phyloP scores from a whole-genome alignment of 1,139 yeast genomes.

The Geotrichum macrosporum region DNA sequence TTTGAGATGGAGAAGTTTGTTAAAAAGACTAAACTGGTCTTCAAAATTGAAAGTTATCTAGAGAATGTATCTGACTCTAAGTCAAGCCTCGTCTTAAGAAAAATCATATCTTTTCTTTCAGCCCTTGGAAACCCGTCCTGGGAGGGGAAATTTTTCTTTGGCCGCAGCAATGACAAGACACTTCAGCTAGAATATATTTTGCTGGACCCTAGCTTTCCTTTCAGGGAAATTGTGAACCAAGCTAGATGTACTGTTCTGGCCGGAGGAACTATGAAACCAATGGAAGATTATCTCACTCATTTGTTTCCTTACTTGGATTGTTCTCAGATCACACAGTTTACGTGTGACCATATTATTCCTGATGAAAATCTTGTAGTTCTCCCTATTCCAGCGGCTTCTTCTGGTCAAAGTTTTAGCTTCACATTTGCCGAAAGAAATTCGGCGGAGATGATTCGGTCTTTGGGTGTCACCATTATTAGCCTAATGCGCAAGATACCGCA shows the following conservation, averaged over 20 bases:
- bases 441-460: constrained; percentile 43
- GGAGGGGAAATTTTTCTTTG: constrained; percentile 81
- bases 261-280: constrained; percentile 97
- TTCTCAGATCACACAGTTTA: constrained; percentile 49
- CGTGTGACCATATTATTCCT: constrained; percentile 86
- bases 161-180: constrained; percentile 35
- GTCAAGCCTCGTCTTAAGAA: constrained; percentile 60
- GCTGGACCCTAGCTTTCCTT: constrained; percentile 73
- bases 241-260: constrained; percentile 74
- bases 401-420: constrained; percentile 50
- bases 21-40: constrained; percentile 68
- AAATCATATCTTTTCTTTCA: constrained; percentile 59
- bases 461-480: constrained; percentile 51
- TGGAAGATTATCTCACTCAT: constrained; percentile 59
- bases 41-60: constrained; percentile 73
- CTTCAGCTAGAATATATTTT: constrained; percentile 61
- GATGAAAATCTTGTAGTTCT: constrained; percentile 59
- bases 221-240: constrained; percentile 60
- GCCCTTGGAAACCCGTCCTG: constrained; percentile 67
- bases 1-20: constrained; percentile 64
- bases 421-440: constrained; percentile 62
- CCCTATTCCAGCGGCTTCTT: constrained; percentile 41
- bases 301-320: constrained; percentile 57
- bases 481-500: constrained; percentile 52
- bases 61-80: constrained; percentile 33